phyloP scores from a whole-genome alignment of 176 grass and related monocot genomes.

The Aegilops tauschii region DNA sequence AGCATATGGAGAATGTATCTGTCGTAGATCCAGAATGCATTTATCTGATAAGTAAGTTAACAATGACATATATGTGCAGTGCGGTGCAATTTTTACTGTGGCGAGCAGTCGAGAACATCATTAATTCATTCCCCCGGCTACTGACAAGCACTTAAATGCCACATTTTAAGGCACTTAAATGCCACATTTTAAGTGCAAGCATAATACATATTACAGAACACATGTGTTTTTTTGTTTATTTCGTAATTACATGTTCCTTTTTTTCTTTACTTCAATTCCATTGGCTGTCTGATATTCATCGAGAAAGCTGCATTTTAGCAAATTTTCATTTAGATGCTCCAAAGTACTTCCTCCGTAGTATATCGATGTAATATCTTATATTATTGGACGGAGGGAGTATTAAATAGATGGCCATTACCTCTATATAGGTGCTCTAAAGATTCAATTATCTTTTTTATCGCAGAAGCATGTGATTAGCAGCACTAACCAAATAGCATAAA shows the following conservation, averaged over 20 bases:
- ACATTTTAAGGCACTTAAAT: background rate
- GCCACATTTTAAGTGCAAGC: background rate
- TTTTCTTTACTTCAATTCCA: background rate
- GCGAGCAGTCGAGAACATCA: background rate
- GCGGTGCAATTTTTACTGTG: background rate
- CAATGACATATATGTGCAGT: background rate
- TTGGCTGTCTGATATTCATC: background rate
- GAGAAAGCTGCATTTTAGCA: background rate
- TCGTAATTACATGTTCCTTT: background rate
- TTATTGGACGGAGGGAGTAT: background rate
- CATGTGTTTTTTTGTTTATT: background rate
- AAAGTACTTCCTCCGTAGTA: background rate
- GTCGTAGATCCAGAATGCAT: background rate
- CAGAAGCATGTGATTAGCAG: background rate
- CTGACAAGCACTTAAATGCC: background rate
- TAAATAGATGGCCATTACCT: background rate
- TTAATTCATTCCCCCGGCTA: background rate
- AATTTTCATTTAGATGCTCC: background rate
- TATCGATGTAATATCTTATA: no score
- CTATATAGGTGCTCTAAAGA: background rate
- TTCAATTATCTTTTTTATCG: background rate
- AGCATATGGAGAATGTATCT: background rate
- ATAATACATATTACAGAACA: background rate
- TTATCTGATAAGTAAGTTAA: slow-evolving; percentile 6
- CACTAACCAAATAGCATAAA: background rate